A percentile compares a stretch with the other conserved stretches of the same genome.
These are phyloP conservation scores for Microglena sp. DNA, from an alignment of 139 green algal genomes.

Conservation along the genomic window DNA sequence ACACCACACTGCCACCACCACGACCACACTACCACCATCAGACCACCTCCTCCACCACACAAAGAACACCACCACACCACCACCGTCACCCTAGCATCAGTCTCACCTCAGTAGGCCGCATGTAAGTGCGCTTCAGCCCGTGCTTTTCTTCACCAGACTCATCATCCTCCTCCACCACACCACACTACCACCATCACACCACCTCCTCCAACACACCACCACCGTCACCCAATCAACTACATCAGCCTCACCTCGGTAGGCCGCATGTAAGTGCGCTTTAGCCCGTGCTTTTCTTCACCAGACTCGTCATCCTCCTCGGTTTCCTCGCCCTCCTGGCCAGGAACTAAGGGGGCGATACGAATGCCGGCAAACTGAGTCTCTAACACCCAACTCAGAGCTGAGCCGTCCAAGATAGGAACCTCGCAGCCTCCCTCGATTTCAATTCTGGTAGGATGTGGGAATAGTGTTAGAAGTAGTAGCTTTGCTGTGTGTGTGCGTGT, in stretches of 20 bases:
- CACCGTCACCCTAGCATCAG: too few relatives aligned
- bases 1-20: too few relatives aligned
- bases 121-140: too few relatives aligned
- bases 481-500: neutral
- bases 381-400: constrained; percentile 34
- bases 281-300: neutral
- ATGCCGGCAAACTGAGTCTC: constrained; percentile 15
- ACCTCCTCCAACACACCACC: neutral
- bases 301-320: neutral
- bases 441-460: constrained; percentile 24
- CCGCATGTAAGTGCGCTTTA: neutral
- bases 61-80: too few relatives aligned
- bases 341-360: neutral
- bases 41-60: too few relatives aligned
- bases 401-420: constrained; percentile 78
- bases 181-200: too few relatives aligned
- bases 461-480: neutral
- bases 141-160: too few relatives aligned
- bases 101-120: too few relatives aligned
- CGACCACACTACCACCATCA: too few relatives aligned
- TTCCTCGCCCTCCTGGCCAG: neutral
- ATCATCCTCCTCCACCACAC: too few relatives aligned
- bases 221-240: too few relatives aligned
- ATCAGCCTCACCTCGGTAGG: neutral
- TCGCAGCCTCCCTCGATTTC: constrained; percentile 59